Base-by-base conservation (phyloP, 495 filamentous ascomycete genomes). In the Terfezia claveryi region DNA sequence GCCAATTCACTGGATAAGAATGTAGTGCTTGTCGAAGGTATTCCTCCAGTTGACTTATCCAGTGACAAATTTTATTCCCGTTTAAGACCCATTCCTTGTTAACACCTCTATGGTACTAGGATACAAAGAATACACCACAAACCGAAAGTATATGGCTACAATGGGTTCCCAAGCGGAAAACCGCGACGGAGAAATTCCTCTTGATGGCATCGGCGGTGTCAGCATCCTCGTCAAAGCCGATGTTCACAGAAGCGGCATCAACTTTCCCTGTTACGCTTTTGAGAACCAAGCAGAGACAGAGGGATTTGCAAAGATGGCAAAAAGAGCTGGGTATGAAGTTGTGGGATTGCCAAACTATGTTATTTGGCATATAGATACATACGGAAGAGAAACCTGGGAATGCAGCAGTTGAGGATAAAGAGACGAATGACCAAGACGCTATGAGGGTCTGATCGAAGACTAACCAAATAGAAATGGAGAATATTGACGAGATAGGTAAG, bases 221-320 rank as follows among this genome's bases (percentile, higher is more conserved):
- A 95, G 88, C 67, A 94, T 98, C 60, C 72, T 98, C 20, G 89
- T 95, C 53, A 98, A 98, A 69, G 91, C 87, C 16, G 88, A 98
- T 64, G 89, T 98, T 11, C 91, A 98, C 68, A 79, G 89, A 71
- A 83, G 55, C 88, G 89, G 89, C 44, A 86, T 98, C 70, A 98
- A 98, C 69, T 98, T 98, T 71, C 91, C 91, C 16, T 78, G 82
- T 66, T 98, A 98, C 66, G 77, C 91, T 14, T 98, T 98, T 68
- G 92, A 98, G 70, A 96, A 98, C 69, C 91, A 98, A 71, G 91
- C 91, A 58, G 91, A 98, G 69, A 98, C 91, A 6, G 91, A 98
- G 68, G 91, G 91, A 5, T 98, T 98, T 64, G 91, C 91, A 49
- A 89, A 85, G 67, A 98, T 98, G 91, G 91, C 91, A 57, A 96